These are phyloP conservation scores for Plasmodium vivax DNA, from an alignment of 169 alveolate species.

Conservation along the genomic window DNA sequence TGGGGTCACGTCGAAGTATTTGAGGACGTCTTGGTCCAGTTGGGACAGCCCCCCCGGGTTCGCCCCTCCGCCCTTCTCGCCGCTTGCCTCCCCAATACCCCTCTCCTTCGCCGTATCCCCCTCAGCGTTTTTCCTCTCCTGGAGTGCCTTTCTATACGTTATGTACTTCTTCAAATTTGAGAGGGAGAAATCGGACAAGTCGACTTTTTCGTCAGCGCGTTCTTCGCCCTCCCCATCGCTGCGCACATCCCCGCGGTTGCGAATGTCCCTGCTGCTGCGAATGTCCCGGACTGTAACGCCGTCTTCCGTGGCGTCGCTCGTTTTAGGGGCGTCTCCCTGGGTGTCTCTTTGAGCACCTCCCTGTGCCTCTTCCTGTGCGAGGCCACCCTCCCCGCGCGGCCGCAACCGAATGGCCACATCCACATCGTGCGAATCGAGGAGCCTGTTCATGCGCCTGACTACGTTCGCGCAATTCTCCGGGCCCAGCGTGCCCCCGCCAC, in stretches of 20 bases:
- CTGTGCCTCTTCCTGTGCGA: neutral
- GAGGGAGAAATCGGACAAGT: constrained; percentile 28
- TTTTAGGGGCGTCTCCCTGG: neutral
- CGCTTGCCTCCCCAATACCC: neutral
- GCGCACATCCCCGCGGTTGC: too few species aligned
- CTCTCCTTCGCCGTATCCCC: neutral
- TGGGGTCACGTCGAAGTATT: constrained; percentile 49
- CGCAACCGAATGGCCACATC: neutral
- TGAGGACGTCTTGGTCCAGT: neutral
- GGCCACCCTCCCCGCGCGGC: neutral
- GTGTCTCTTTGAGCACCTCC: neutral
- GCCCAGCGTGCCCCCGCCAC: neutral
- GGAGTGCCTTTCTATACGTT: neutral
- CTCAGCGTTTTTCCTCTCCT: neutral
- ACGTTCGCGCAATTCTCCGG: neutral
- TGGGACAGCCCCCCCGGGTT: neutral
- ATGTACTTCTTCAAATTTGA: constrained; percentile 33
- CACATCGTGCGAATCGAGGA: constrained; percentile 18
- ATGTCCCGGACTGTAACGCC: neutral
- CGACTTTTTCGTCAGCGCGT: neutral
- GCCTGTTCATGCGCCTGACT: constrained; percentile 22
- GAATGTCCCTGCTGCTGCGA: neutral
- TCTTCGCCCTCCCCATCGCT: neutral
- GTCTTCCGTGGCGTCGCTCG: neutral
- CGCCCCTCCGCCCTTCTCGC: too few species aligned